phyloP scores from a whole-genome alignment of 192 early-diverging fungal genomes.

The Coemansia sp. region DNA sequence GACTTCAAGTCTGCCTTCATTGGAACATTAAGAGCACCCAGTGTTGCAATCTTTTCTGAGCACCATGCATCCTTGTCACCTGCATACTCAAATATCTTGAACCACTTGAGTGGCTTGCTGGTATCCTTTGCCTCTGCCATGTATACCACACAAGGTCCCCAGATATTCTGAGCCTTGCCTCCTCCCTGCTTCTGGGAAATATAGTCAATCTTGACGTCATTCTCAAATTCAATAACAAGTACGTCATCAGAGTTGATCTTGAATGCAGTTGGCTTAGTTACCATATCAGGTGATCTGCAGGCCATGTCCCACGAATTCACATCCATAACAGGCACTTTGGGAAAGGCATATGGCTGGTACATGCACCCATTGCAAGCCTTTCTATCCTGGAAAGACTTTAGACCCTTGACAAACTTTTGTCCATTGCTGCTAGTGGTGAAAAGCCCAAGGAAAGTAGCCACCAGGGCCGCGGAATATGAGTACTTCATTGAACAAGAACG shows the following conservation, averaged over 20 bases:
- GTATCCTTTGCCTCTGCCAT: not conserved
- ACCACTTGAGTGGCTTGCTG: not conserved
- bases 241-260: not conserved
- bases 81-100: not conserved
- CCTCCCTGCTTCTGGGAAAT: not conserved
- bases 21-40: not conserved
- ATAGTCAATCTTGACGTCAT: not conserved
- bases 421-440: too few species aligned
- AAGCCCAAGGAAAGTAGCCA: too few species aligned
- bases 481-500: too few species aligned
- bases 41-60: not conserved
- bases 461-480: too few species aligned
- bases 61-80: not conserved
- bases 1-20: not conserved
- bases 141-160: not conserved
- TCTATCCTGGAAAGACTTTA: too few species aligned
- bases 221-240: not conserved
- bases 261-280: not conserved
- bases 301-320: not conserved
- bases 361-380: too few species aligned
- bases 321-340: not conserved
- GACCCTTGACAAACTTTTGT: too few species aligned
- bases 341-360: not conserved
- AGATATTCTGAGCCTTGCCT: not conserved
- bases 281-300: not conserved